These are phyloP conservation scores for Exobasidium rhododendri DNA, from an alignment of 1,284 basidiomycete species.

Conservation along the genomic window DNA sequence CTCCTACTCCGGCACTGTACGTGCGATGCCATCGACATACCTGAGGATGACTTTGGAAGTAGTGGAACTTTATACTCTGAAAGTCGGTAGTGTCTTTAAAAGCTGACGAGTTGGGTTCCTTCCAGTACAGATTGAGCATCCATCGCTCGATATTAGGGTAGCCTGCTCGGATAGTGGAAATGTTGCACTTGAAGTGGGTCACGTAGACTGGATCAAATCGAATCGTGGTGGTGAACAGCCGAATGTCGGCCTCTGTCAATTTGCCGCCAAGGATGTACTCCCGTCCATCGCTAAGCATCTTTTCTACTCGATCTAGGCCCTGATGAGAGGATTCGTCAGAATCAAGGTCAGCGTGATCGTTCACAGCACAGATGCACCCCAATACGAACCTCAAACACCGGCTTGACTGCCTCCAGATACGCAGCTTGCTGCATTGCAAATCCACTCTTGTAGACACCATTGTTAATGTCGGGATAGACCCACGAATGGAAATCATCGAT, in stretches of 20 bases:
- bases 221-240: conserved; percentile 66
- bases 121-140: conserved; percentile 89
- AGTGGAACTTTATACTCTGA: conserved; percentile 59
- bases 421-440: conserved; percentile 80
- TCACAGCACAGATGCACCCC: no score
- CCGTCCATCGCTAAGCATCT: conserved; percentile 68
- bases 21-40: conserved; percentile 19
- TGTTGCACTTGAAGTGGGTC: conserved; percentile 90
- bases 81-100: conserved; percentile 88
- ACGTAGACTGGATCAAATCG: conserved; percentile 76
- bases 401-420: conserved; percentile 71
- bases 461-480: conserved; percentile 61
- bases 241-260: conserved; percentile 85
- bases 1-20: not conserved
- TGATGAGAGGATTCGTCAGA: not conserved
- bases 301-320: conserved; percentile 76
- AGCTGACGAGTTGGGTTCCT: conserved; percentile 62
- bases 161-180: conserved; percentile 37
- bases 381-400: conserved; percentile 65
- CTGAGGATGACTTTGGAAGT: conserved; percentile 49
- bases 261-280: conserved; percentile 76
- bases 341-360: no score
- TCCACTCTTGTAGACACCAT: conserved; percentile 74
- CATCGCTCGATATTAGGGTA: conserved; percentile 56
- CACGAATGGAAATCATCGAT: conserved; percentile 85